phyloP scores from a whole-genome alignment of 495 filamentous ascomycete genomes.

The Halenospora varia region DNA sequence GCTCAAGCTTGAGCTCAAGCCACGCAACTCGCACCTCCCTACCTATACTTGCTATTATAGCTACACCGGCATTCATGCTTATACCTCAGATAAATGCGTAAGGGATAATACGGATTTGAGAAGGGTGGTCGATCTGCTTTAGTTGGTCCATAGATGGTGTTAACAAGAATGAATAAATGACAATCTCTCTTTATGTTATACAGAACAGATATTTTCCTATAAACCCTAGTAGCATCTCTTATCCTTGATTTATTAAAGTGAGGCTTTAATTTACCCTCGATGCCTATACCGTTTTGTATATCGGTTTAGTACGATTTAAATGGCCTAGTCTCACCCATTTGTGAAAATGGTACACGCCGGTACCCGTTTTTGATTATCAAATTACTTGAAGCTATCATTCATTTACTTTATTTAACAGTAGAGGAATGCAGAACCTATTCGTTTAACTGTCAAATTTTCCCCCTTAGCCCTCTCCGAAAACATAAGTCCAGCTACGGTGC shows the following conservation, averaged over 20 bases:
- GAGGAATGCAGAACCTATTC: background rate
- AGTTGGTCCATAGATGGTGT: background rate
- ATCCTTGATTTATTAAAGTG: constrained; percentile 1
- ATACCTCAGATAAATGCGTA: constrained; percentile 9
- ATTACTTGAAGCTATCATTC: background rate
- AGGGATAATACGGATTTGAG: background rate
- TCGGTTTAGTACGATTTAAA: background rate
- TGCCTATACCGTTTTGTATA: too few species aligned
- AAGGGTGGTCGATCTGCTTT: background rate
- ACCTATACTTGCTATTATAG: constrained; percentile 3
- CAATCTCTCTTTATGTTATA: background rate
- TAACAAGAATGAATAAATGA: background rate
- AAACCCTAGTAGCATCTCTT: background rate
- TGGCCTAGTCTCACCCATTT: background rate
- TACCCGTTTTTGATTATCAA: background rate
- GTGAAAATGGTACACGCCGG: background rate
- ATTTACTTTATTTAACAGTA: background rate
- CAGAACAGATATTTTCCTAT: background rate
- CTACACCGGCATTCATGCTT: constrained; percentile 3
- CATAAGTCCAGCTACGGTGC: background rate
- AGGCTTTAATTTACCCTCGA: too few species aligned
- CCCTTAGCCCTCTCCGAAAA: background rate
- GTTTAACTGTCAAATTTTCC: background rate
- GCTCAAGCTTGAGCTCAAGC: constrained; percentile 5
- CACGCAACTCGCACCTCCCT: constrained; percentile 3